A percentile compares a stretch with the other conserved stretches of the same genome.
Conservation (phyloP, 139 green algal genomes). For the Trebouxia sp. region DNA sequence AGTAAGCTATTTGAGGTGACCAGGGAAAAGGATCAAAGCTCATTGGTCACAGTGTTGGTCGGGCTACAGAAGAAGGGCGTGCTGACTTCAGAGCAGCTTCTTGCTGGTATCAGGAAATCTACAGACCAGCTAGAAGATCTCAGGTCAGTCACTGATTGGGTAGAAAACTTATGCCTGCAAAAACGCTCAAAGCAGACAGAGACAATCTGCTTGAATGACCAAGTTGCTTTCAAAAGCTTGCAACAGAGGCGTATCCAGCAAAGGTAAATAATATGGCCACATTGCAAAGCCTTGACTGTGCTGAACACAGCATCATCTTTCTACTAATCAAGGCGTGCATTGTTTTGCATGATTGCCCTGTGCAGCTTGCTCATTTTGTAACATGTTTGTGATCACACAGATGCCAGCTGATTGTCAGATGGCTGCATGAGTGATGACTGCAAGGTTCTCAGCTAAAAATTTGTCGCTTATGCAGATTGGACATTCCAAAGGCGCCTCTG, state of each 20-base stretch:
- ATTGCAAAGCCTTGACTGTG: background rate
- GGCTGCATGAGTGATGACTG: background rate
- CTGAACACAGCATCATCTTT: background rate
- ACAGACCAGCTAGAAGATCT: constrained; percentile 71
- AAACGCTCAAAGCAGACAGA: background rate
- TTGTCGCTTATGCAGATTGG: constrained; percentile 48
- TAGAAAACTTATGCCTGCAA: background rate
- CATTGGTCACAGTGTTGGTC: constrained; percentile 67
- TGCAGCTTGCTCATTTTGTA: too few species aligned
- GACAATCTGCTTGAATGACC: background rate
- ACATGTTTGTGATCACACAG: background rate
- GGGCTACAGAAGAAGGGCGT: constrained; percentile 51
- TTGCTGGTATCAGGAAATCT: constrained; percentile 45
- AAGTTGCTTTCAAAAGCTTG: background rate
- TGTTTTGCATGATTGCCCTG: too few species aligned
- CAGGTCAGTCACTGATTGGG: constrained; percentile 34
- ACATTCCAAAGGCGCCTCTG: constrained; percentile 71
- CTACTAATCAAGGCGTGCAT: too few species aligned
- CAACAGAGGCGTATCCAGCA: background rate
- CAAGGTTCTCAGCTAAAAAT: background rate
- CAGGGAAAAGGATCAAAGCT: constrained; percentile 54
- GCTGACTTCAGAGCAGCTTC: constrained; percentile 54
- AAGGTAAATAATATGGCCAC: background rate
- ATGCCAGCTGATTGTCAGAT: background rate
- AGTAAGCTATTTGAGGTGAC: constrained; percentile 67